Evolutionary conservation across 148 eudicot genomes (phyloP).

Genomic region (Nyssa sinensis): DNA sequence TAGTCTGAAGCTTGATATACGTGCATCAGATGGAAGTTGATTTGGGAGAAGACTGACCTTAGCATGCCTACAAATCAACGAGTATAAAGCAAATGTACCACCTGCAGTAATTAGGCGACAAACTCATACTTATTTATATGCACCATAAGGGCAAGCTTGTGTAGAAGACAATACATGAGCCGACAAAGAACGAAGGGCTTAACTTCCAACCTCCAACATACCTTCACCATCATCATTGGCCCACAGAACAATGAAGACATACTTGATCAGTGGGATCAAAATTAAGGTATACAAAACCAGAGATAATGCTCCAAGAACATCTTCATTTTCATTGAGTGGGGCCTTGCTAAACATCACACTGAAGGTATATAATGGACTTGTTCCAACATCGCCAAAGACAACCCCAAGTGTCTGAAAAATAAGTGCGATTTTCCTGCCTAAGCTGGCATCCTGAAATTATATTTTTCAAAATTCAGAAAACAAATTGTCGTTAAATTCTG

Average conservation of each 20-base stretch:
- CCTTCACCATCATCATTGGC: conserved; percentile 99
- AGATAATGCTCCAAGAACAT: conserved; percentile 89
- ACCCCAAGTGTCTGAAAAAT: conserved; percentile 85
- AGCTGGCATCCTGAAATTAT: conserved; percentile 71
- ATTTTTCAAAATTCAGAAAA: conserved; percentile 22
- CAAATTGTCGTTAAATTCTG: not conserved
- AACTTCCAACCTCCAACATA: conserved; percentile 30
- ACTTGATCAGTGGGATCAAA: conserved; percentile 75
- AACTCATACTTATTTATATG: conserved; percentile 10
- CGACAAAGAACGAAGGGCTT: not conserved
- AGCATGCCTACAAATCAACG: conserved; percentile 94
- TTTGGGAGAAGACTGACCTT: conserved; percentile 93
- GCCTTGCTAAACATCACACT: conserved; percentile 96
- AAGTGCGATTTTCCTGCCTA: conserved; percentile 60
- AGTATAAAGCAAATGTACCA: conserved; percentile 97
- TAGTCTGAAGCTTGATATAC: conserved; percentile 90
- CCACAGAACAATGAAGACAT: conserved; percentile 86
- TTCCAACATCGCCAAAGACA: conserved; percentile 98
- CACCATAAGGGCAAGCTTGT: conserved; percentile 9
- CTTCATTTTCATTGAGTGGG: conserved; percentile 79
- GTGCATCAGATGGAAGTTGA: conserved; percentile 94
- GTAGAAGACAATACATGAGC: not conserved
- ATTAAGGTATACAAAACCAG: conserved; percentile 87
- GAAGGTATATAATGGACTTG: conserved; percentile 93
- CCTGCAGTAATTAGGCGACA: conserved; percentile 52